Percentiles rank a stretch among this genome's conserved stretches.
phyloP scores from a whole-genome alignment of 106 monocot species.

The Dendrobium catenatum region DNA sequence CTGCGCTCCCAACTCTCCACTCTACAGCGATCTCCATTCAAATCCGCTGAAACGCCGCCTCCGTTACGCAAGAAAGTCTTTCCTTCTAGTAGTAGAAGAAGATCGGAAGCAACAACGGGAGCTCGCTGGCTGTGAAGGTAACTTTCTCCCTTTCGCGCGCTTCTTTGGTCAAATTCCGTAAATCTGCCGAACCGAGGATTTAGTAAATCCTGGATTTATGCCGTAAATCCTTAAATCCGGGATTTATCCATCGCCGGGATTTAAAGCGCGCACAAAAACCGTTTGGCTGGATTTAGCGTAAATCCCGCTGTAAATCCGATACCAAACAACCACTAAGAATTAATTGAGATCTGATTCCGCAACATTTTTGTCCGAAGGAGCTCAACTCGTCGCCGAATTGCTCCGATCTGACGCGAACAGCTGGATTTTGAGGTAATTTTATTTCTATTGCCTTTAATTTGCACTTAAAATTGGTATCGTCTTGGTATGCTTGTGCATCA shows the following conservation, averaged over 20 bases:
- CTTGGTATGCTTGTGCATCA: not conserved
- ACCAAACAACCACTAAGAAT: not conserved
- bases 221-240: too few species aligned
- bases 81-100: not conserved
- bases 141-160: too few species aligned
- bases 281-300: too few species aligned
- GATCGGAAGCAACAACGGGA: not conserved
- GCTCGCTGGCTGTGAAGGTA: too few species aligned
- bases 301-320: too few species aligned
- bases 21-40: not conserved
- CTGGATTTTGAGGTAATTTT: slow-evolving; percentile 3
- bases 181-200: too few species aligned
- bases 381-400: not conserved
- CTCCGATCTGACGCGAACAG: not conserved
- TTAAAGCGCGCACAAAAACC: too few species aligned
- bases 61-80: not conserved
- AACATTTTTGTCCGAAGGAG: not conserved
- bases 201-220: too few species aligned
- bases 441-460: not conserved
- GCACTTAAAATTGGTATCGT: not conserved
- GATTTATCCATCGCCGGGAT: too few species aligned
- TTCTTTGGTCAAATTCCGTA: too few species aligned
- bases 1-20: not conserved
- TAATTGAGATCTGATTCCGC: not conserved
- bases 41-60: not conserved